Evolutionary conservation across 306 rosid genomes (phyloP), one percentile per base, ranked within the genome.

Genomic region (Gleditsia sinensis): DNA sequence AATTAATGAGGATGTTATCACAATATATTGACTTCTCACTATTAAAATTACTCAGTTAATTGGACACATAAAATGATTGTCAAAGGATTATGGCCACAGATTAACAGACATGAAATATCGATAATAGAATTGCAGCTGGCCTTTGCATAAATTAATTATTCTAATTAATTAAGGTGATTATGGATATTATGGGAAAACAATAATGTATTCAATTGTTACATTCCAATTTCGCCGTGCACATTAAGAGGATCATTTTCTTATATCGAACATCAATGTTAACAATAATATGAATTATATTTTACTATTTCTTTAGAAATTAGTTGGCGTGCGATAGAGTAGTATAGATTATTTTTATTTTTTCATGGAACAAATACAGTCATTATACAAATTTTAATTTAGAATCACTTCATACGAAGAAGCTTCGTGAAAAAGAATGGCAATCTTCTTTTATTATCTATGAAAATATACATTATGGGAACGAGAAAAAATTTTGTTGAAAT

Each of bases 11-110:
- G 9, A 53, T 27, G 33, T 56, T 17, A 60, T 30, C 49, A 11
- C 39, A 28, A 32, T 21, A 51, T 69, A 56, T 56, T 67, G 50
- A 67, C 58, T 76, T 57, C 20, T 45, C 7, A 25, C 14, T 39
- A 32, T 45, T 45, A 67, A 56, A 57, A 33, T 45, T 42, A 36
- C 45, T 8, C 19, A 53, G 45, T 49, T 11, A 19, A 50, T 75
- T 57, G 63, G 63, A 28, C 63, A 57, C 42, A 32, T 42, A 46
- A 51, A 4, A 14, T 32, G 7, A 17, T 20, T 45, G 56, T 42
- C 61, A 37, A 17, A 46, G 65, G 45, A 72, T 32, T 50, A 56
- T 56, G 25, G 7, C 20, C 8, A 27, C 27, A 49, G 13, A 46
- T 6, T 8, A 32, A 43, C 27, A 45, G 51, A n/a, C 14, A 24